A percentile compares a stretch with the other conserved stretches of the same genome.
Conservation (phyloP, 164 flowering plant species). For the Vitis vinifera region DNA sequence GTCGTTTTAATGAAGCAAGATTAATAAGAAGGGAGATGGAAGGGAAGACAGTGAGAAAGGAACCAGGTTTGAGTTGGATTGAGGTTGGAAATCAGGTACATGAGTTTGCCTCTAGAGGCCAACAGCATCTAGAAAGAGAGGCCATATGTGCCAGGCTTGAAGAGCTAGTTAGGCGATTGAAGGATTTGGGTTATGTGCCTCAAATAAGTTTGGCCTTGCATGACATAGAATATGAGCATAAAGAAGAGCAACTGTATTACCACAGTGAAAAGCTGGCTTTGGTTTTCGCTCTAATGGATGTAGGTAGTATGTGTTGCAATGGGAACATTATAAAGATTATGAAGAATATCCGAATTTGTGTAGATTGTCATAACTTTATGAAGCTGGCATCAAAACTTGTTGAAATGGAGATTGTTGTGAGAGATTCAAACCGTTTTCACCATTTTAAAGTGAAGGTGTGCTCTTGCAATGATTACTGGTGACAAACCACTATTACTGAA, state of each 20-base stretch:
- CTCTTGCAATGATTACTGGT: constrained; percentile 85
- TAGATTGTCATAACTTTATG: constrained; percentile 81
- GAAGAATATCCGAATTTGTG: constrained; percentile 75
- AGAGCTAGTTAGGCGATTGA: constrained; percentile 38
- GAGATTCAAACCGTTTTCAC: constrained; percentile 80
- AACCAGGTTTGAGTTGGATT: constrained; percentile 85
- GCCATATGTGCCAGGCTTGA: constrained; percentile 39
- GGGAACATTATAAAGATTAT: constrained; percentile 43
- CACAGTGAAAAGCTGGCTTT: constrained; percentile 89
- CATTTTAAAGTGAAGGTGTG: constrained; percentile 58
- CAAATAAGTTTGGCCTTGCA: constrained; percentile 54
- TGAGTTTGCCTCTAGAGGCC: constrained; percentile 79
- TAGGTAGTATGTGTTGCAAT: constrained; percentile 3
- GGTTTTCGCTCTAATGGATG: constrained; percentile 55
- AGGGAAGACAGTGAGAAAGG: constrained; percentile 52
- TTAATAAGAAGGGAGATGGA: constrained; percentile 56
- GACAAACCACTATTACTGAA: constrained; percentile 4
- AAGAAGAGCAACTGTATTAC: constrained; percentile 59
- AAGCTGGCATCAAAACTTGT: constrained; percentile 56
- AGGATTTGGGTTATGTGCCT: constrained; percentile 66
- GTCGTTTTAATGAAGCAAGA: constrained; percentile 49
- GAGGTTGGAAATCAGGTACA: constrained; percentile 58
- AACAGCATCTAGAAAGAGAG: constrained; percentile 43
- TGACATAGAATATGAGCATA: constrained; percentile 69
- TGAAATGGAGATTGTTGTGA: constrained; percentile 60